Base-by-base conservation (phyloP, 805 yeast genomes). In the Clavispora asparagi region DNA sequence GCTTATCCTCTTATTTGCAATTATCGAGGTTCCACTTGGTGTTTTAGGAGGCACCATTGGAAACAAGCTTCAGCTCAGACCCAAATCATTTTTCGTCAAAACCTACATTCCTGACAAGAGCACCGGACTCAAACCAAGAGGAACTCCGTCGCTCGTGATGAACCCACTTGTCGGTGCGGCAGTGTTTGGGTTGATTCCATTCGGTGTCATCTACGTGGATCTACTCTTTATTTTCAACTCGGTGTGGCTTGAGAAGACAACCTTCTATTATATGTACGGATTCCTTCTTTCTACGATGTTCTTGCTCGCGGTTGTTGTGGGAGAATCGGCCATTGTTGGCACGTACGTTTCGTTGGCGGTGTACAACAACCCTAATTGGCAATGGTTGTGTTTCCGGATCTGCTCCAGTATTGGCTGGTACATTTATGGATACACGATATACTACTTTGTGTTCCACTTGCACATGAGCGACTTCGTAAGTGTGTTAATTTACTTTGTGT, bases 261-360 rank as follows among this genome's bases (percentile, higher is more conserved):
- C 91, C 3, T 86, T 81, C 57, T 86, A 85, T 63, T 85, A 82
- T 68, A 78, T 82, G 77, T 88, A 85, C 63, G 94, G 95, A 2
- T 88, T 87, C 59, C 67, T 89, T 19, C 72, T 84, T 19, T 67
- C 81, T 26, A 84, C 89, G 5, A 73, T 82, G 29, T 48, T 80
- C 6, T 66, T 87, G 39, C 69, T 87, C 31, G 64, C 80, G 39
- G 69, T 85, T 31, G 81, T 86, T 12, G 81, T 87, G 17, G 68
- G 80, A 35, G 95, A 88, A 62, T 78, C 85, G 44, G 79, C 91
- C 8, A 74, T 88, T 23, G 79, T 88, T 38, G 81, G 85, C 6
- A 74, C 84, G 9, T 88, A 84, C 58, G 59, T 85, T 38, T 74
- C 84, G 39, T 70, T 88, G 56, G 61, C 71, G 1, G 71, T 73